Base-by-base conservation (phyloP, 2,329 filamentous ascomycete genomes). In the Cordyceps cicadae region DNA sequence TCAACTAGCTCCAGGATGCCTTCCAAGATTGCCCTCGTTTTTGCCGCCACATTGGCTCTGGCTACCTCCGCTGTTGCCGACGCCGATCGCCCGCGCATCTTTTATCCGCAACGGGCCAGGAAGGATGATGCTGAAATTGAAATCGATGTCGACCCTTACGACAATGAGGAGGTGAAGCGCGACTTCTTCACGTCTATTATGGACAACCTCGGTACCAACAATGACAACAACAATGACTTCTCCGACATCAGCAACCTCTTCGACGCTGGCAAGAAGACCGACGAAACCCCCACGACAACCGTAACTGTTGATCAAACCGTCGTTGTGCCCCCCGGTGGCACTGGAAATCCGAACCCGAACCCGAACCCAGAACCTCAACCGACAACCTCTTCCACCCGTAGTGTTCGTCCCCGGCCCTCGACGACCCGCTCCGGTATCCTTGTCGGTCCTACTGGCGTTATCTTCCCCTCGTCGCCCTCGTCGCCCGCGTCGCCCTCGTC, bases 91-190 rank as follows among this genome's bases (percentile, higher is more conserved):
- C 81, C 81, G 19, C 78, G 76, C 68, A 81, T 83, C 67, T 85
- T 84, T 69, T 85, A 81, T 64, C 83, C 83, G 14, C 76, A 79
- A 60, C 76, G 83, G 49, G 74, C 85, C 66, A 84, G 80, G 72
- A 77, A 81, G 59, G 74, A 80, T 62, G 68, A 69, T 56, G 59
- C 66, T 26, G 62, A 70, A 49, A 63, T 66, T 15, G 48, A 52
- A 12, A 64, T 66, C 21, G 48, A 52, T 17, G 46, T 57, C 43
- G 59, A 66, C 55, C 8, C 46, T 34, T 56, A 63, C 34, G 56
- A 63, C 26, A 39, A 54, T n/a, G 50, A 54, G 8, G 39, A 54
- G 43, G 52, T 52, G 49, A 59, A 60, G 58, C 58, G 58, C n/a
- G 58, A 49, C 48, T 43, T 60, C 5, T 41, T 54, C 50, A 48